Base-by-base conservation (phyloP, 2,329 filamentous ascomycete species). In the Nothophoma quercina region DNA sequence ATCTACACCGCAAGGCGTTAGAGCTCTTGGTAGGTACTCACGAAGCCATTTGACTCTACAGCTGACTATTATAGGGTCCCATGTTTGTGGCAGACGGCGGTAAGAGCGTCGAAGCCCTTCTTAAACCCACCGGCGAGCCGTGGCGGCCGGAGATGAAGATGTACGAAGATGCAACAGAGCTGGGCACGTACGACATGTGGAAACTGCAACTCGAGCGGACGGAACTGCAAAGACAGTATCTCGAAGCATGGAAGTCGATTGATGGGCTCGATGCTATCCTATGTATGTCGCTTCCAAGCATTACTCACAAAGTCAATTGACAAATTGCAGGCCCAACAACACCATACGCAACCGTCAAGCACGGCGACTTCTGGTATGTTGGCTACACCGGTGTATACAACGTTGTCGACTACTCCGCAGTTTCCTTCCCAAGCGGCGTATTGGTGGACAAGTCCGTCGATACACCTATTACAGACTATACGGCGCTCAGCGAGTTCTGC, bases 51-150 rank as follows among this genome's bases (percentile, higher is more conserved):
- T 26, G 25, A 6, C 6, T 19, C 4, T 13, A 9, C 12, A 19
- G 5, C 45, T 59, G 25, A 62, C 41, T 25, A 36, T 22, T n/a
- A 5, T 8, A 74, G 69, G 70, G 52, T 0, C 67, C 70, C 16
- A 75, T 80, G 71, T 83, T 83, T 56, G 63, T 80, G 10, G 77
- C 79, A 9, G 81, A 83, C 49, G 81, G 81, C n/a, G 81, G 78
- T 1, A 79, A 79, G 51, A 78, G 75, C 9, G 70, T 82, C 3
- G 42, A 67, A 41, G 69, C 72, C 10, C 69, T 79, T 36, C 68
- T 81, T 3, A 69, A 69, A 10, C 70, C 73, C 0, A 75, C 74
- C 0, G 61, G 63, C 6, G 79, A 81, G 58, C 79, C 79, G 1
- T 77, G 76, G 52, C 73, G 80, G 8, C 79, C 80, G 0, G 80